Evolutionary conservation across 768 basidiomycete species (phyloP), one percentile per base, ranked within the genome.

Genomic region (Pulveroboletus sp.): DNA sequence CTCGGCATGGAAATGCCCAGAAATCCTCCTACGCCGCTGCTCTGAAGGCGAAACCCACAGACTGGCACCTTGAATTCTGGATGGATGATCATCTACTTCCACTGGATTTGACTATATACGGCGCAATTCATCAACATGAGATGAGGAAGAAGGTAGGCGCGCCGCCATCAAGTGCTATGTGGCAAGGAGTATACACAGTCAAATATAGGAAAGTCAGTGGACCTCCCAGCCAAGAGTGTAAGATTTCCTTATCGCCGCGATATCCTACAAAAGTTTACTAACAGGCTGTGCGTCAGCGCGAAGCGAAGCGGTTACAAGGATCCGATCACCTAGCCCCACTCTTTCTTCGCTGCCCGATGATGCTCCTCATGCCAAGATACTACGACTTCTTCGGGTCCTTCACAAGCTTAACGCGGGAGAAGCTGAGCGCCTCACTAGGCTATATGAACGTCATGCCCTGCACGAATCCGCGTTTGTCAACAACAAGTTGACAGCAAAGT

Each of bases 51-150:
- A 93, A 92, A 62, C 93, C 95, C 5, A 82, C 80, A 14, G 95
- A 98, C 62, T 99, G 93, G 92, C 94, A 99, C 66, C 81, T 98
- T 45, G 88, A 96, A 68, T 98, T 99, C 69, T 87, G 81, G 8
- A 88, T 97, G 82, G 91, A 91, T 62, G 93, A 93, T 53, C 84
- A 90, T 40, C 69, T 81, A 18, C 71, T 98, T 15, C 86, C 89
- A 0, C 69, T 94, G 51, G 89, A 94, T 65, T 75, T 94, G 48
- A 99, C 96, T 0, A 86, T 99, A 44, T 99, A 96, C 62, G 96
- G 96, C 8, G 95, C 93, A 0, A 88, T 96, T 40, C 93, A 98
- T 64, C 90, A 93, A 59, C 86, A 91, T 60, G 89, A 93, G 65
- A 79, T 81, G 67, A 78, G 87, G 51, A 88, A 89, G 73, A 82